These are phyloP conservation scores for Volvox reticuliferus DNA, from an alignment of 139 green algal genomes.

Conservation along the genomic window DNA sequence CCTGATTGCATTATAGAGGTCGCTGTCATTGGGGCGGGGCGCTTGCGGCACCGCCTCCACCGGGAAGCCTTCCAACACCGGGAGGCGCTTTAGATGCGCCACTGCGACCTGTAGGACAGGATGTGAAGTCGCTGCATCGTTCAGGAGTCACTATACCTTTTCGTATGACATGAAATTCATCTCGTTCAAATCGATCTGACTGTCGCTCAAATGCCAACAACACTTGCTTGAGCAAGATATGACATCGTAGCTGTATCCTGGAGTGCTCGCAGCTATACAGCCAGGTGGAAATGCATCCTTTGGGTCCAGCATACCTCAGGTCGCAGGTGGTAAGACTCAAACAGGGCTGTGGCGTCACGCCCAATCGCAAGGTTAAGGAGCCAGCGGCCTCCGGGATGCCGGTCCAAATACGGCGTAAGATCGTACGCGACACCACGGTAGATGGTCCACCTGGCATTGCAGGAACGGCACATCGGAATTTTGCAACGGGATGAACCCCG, in stretches of 20 bases:
- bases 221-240: too few relatives aligned
- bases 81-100: slow-evolving; percentile 73
- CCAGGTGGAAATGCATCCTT: too few relatives aligned
- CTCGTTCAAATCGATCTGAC: too few relatives aligned
- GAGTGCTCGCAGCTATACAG: too few relatives aligned
- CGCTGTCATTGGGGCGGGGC: slow-evolving; percentile 84
- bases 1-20: slow-evolving; percentile 75
- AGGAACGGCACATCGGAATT: too few relatives aligned
- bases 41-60: slow-evolving; percentile 80
- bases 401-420: slow-evolving; percentile 68
- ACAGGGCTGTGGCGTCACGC: slow-evolving; percentile 86
- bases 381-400: slow-evolving; percentile 80
- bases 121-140: too few relatives aligned
- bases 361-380: slow-evolving; percentile 86
- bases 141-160: too few relatives aligned
- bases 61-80: slow-evolving; percentile 83
- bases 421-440: slow-evolving; percentile 79
- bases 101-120: slow-evolving; percentile 58
- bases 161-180: too few relatives aligned
- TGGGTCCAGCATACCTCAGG: slow-evolving; percentile 70
- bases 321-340: slow-evolving; percentile 88
- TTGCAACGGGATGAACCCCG: too few relatives aligned
- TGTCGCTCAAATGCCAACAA: too few relatives aligned
- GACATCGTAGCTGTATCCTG: too few relatives aligned
- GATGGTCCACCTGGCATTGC: slow-evolving; percentile 69